Base-by-base conservation (phyloP, 495 filamentous ascomycete species). In the Podospora appendiculata region DNA sequence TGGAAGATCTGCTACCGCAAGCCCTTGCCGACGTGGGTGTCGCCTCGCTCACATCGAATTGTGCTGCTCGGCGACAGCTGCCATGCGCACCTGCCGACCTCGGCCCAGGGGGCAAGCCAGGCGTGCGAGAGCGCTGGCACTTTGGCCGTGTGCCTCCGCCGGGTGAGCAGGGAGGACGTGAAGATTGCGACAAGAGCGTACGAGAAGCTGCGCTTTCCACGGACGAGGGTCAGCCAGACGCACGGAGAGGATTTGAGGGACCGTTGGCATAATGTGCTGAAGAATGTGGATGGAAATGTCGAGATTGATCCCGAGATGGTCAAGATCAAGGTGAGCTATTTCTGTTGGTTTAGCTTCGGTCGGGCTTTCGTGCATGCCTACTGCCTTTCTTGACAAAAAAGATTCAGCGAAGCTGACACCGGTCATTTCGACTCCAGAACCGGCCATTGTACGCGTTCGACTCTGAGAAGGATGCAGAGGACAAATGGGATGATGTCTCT, bases 191-290 rank as follows among this genome's bases (percentile, higher is more conserved):
- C 76, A 8, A 57, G 76, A 46, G 64, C 66, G 5, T 79, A 79
- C 61, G 76, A 79, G 59, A 78, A 77, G 58, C 56, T 79, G 19
- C 64, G 76, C 8, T 79, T 79, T 53, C 57, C 55, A 6, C 55
- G 76, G 41, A 72, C 70, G 4, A 56, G 75, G 5, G 58, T 69
- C 33, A 74, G 71, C 44, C 76, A 78, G 56, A 67, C 65, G 13
- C 78, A 79, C 51, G 76, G 76, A 0, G 74, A 77, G 56, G 76
- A 78, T 53, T 45, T 79, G 32, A 53, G 76, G n/a, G 74, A 78
- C 55, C 59, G 76, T 14, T 79, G 76, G 76, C 76, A 79, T 50
- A 72, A 65, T 51, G 72, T 70, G 39, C 60, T 79, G 17, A 77
- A 74, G 57, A 58, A 66, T 33, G 65, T 74, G 14, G 74, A 72